Evolutionary conservation across 148 eudicot genomes (phyloP), one percentile per base, ranked within the genome.

Genomic region (Rheum nobile): DNA sequence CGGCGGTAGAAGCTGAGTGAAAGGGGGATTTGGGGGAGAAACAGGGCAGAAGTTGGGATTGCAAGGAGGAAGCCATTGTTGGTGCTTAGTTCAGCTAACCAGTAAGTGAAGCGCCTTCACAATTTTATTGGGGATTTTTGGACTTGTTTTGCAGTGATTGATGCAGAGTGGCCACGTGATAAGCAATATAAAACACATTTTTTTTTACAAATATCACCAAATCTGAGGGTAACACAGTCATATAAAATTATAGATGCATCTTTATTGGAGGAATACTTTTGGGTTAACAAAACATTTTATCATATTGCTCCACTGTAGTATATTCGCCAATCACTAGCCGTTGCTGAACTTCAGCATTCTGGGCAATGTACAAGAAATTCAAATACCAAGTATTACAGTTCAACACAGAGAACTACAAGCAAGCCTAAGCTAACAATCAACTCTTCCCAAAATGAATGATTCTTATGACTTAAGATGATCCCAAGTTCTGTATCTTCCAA

Each of bases 41-140:
- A 63, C 85, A 57, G 74, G 77, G 82, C 37, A 82, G 86, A 34
- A 79, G 77, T 67, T 82, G 84, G 38, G 82, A 69, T 21, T 85
- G 81, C 21, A 79, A 50, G 32, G 54, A 48, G 76, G 77, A 32
- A 24, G 85, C 80, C 86, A 88, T 86, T 76, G 76, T 71, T 34
- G n/a, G 69, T 65, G 70, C 39, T 65, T 16, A 10, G 32, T 12
- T 57, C 32, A 50, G 22, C 48, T 44, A n/a, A 48, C 22, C 26
- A 54, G 29, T 32, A 5, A 65, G 70, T 34, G 70, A 65, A 34
- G 70, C 32, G 70, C 21, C 14, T 29, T 32, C 17, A 11, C 70
- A 65, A 13, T 65, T 65, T 54, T 24, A 21, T 22, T 21, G 29
- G 63, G 22, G 11, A 1, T 7, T 65, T 65, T 32, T 32, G 38